Evolutionary conservation across 179 eudicot species (phyloP).

Genomic region (Silene coronaria): DNA sequence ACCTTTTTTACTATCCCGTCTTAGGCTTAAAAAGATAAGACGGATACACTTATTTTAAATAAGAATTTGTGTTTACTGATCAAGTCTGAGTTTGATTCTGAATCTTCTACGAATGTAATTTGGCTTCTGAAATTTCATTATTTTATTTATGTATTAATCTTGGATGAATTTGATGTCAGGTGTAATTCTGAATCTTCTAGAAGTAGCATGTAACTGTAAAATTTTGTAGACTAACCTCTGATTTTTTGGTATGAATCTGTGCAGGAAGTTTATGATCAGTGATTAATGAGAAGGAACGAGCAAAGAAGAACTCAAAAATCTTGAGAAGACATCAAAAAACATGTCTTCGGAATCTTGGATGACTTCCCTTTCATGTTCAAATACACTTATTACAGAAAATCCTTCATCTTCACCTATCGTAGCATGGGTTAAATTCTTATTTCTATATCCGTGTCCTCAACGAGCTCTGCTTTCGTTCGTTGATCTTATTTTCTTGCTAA

Average conservation of each 20-base stretch:
- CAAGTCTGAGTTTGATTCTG: neutral
- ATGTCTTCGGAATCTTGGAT: conserved; percentile 56
- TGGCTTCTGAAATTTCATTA: neutral
- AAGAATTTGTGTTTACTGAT: too few species aligned
- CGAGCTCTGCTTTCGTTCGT: conserved; percentile 46
- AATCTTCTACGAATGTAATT: neutral
- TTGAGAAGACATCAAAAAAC: conserved; percentile 15
- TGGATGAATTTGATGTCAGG: neutral
- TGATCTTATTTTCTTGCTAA: conserved; percentile 48
- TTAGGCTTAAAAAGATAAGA: too few species aligned
- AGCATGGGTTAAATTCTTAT: conserved; percentile 64
- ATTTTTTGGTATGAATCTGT: neutral
- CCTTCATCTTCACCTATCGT: conserved; percentile 26
- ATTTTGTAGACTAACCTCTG: neutral
- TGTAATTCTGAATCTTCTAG: neutral
- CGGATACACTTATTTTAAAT: too few species aligned
- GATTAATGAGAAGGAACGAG: conserved; percentile 2
- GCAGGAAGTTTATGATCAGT: conserved; percentile 1
- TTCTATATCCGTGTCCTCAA: conserved; percentile 85
- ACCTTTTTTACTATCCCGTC: too few species aligned
- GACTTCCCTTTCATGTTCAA: conserved; percentile 59
- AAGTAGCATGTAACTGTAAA: neutral
- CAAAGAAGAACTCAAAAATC: neutral
- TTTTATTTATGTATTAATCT: too few species aligned
- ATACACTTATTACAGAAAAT: conserved; percentile 24